Evolutionary conservation across 257 asterid genomes (phyloP), one percentile per base, ranked within the genome.

Genomic region (Lycium barbarum): DNA sequence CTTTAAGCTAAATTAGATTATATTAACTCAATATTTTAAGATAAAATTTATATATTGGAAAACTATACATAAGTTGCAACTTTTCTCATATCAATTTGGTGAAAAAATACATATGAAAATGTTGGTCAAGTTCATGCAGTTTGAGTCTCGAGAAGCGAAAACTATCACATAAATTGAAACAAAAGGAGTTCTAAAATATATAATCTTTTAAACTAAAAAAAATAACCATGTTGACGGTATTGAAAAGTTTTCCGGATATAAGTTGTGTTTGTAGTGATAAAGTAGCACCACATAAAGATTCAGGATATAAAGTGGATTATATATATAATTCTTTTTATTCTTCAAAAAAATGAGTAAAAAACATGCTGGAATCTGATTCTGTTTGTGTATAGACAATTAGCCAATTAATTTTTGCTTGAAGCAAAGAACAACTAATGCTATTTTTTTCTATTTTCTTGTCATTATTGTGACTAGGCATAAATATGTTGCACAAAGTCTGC

Each of bases 191-290:
- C 33, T 26, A 26, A 26, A 26, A 26, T 36, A 38, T 68, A 68
- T 73, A 11, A 73, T n/a, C 61, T 73, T 47, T 73, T 73, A 59
- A 47, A 73, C 40, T 0, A 20, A 45, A 45, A 45, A 72, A 5
- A 43, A 18, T 2, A 47, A 36, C 38, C 80, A 45, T n/a, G 55
- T 11, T 72, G 35, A 72, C 33, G 18, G 18, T 73, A 20, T 20
- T 66, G 38, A 33, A 49, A 51, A 9, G 62, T 55, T 17, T 38
- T 70, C 13, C 0, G 53, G 9, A 53, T 12, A 36, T 5, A 83
- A 51, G 7, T 68, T 68, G 17, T 82, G 58, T 47, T 74, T 74
- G 61, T 74, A 49, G 20, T 49, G 40, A 45, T 45, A 74, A 74
- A 74, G 58, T 74, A 74, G 4, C 20, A 49, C 43, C 81, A 22